These are phyloP conservation scores for Fonsecaea erecta DNA, from an alignment of 2,329 filamentous ascomycete species.

Conservation along the genomic window DNA sequence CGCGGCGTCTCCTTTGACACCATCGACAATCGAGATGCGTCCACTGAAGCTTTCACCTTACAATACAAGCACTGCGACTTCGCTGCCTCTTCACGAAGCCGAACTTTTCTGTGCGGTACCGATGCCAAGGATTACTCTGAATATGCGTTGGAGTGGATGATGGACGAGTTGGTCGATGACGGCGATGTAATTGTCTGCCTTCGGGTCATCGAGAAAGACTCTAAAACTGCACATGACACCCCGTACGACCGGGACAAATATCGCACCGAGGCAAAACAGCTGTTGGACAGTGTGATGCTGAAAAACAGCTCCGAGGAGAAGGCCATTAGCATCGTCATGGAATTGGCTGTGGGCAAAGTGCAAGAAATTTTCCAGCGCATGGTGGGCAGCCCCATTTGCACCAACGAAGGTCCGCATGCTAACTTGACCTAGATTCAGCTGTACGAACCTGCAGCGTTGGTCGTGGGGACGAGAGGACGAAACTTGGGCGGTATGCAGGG, in stretches of 20 bases:
- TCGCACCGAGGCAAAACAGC: slow-evolving; percentile 71
- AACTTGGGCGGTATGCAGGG: slow-evolving; percentile 85
- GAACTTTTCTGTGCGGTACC: slow-evolving; percentile 88
- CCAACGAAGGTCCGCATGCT: slow-evolving; percentile 21
- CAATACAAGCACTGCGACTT: slow-evolving; percentile 87
- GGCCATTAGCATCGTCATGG: slow-evolving; percentile 81
- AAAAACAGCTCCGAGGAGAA: slow-evolving; percentile 79
- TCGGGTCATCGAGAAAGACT: slow-evolving; percentile 82
- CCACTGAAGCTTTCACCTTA: slow-evolving; percentile 77
- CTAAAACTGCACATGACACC: slow-evolving; percentile 66
- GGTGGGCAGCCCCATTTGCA: slow-evolving; percentile 54
- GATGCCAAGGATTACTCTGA: slow-evolving; percentile 92
- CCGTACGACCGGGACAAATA: slow-evolving; percentile 71
- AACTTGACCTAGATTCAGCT: slow-evolving; percentile 71
- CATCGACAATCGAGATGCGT: slow-evolving; percentile 68
- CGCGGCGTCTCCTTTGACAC: slow-evolving; percentile 76
- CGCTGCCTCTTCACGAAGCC: slow-evolving; percentile 75
- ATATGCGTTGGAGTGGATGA: slow-evolving; percentile 87
- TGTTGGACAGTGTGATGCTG: slow-evolving; percentile 75
- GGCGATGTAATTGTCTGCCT: slow-evolving; percentile 93
- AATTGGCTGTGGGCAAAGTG: slow-evolving; percentile 87
- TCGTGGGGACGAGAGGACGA: slow-evolving; percentile 85
- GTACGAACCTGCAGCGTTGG: slow-evolving; percentile 87
- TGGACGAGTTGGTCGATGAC: slow-evolving; percentile 90
- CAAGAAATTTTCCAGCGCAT: slow-evolving; percentile 89